Evolutionary conservation across 768 basidiomycete genomes (phyloP), one percentile per base, ranked within the genome.

Genomic region (Strobilomyces confusus): DNA sequence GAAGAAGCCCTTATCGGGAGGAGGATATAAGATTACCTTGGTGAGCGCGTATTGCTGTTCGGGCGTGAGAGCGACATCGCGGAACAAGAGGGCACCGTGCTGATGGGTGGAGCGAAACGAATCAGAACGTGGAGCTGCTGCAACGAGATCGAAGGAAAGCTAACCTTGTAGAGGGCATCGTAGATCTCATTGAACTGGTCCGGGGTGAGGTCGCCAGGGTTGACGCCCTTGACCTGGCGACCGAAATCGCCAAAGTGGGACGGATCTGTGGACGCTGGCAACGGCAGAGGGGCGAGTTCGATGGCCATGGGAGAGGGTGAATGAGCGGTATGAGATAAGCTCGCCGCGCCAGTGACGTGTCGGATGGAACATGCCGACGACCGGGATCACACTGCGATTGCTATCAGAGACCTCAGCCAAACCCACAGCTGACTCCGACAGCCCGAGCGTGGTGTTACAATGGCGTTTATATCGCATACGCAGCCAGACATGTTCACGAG

Each of bases 31-130:
- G 34, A 23, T 52, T 58, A 86, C 91, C 80, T 92, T 92, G 14
- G 91, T 93, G 55, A 95, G 70, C 14, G 81, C 80, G 68, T 89
- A 92, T 67, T 94, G 92, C 64, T 89, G 83, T 68, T 91, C 89
- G 0, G 92, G 91, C 5, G 83, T 79, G 22, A 94, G 67, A 29
- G 78, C 71, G 30, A 77, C 78, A 62, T 87, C 70, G 51, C 87
- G 78, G 74, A 94, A 95, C 50, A 95, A 75, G 38, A 95, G 77
- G 17, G 78, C 79, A 40, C 80, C 79, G 59, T 94, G 77, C 89
- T 92, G 63, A 29, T 49, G 44, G 45, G n/a, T 47, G 45, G 29
- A 9, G 43, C 20, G 44, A 30, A 25, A 15, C 29, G 23, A 22
- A 52, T 44, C 42, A 20, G 25, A 54, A 43, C 33, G 49, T 55